Base-by-base conservation (phyloP, 495 filamentous ascomycete species). In the Aspergillus cristatus region DNA sequence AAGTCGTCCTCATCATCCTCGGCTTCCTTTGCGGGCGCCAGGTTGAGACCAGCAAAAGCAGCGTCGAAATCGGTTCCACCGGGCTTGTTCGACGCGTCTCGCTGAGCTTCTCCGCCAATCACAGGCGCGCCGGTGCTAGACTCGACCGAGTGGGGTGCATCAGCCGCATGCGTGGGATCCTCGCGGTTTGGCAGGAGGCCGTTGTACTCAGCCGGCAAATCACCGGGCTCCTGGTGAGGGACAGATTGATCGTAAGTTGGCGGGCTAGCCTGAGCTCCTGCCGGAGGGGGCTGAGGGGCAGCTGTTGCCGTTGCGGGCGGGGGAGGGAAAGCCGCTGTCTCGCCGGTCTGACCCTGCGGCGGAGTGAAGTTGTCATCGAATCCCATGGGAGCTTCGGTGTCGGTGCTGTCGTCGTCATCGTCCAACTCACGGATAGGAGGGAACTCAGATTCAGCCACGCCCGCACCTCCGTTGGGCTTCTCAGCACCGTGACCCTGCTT, bases 301-400 rank as follows among this genome's bases (percentile, higher is more conserved):
- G 55, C 43, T 24, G 47, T 34, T 35, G 53, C 38, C 29, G 51
- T 41, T 40, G 57, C 56, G 18, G 66, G 53, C 6, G 47, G 24
- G 16, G 65, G 65, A 18, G 65, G 65, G 50, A 69, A 69, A 22
- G 65, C 60, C 28, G 57, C 56, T 5, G 43, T 22, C 12, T 16
- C 35, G 28, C 17, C 33, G 28, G 6, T 43, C 34, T 64, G 52
- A 7, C 49, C 56, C 14, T 74, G 70, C 14, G 60, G 61, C 14
- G 86, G 81, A 16, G 84, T 79, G 49, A 97, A 96, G 50, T 95
- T 80, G 53, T 98, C 90, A 39, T 89, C 89, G 51, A 97, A 98
- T 0, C 89, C 84, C 46, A 65, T 34, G n/a, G 48, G 47, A 31
- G 68, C 79, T 28, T 84, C 85, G 46, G 74, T 81, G n/a, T 80